Conservation (phyloP, 495 filamentous ascomycete genomes). For the Parathielavia hyrcaniae region DNA sequence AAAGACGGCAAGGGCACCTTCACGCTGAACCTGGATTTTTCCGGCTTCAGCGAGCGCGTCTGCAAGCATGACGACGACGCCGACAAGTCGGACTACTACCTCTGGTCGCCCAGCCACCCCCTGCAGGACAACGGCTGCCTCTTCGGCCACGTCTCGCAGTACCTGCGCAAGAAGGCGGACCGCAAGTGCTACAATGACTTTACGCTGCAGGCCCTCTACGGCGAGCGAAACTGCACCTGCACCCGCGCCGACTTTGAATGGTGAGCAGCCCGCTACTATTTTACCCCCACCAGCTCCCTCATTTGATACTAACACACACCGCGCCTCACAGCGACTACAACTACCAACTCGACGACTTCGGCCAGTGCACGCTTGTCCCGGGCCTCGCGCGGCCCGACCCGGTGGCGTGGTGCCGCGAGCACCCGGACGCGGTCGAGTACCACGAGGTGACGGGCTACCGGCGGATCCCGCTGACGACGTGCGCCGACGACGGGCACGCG, state of each 20-base stretch:
- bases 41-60: constrained; percentile 57
- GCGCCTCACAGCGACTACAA: constrained; percentile 75
- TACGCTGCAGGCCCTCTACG: constrained; percentile 60
- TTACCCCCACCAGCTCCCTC: neutral
- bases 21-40: constrained; percentile 83
- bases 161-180: constrained; percentile 75
- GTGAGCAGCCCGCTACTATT: constrained; percentile 45
- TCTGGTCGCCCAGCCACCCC: constrained; percentile 82
- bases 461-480: constrained; percentile 84
- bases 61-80: constrained; percentile 61
- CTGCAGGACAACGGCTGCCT: constrained; percentile 68
- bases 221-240: constrained; percentile 70
- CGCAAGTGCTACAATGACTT: constrained; percentile 72
- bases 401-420: constrained; percentile 53
- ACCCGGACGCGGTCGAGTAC: constrained; percentile 64
- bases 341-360: constrained; percentile 68
- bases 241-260: constrained; percentile 87
- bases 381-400: constrained; percentile 65
- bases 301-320: constrained; percentile 3
- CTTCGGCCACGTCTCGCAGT: constrained; percentile 85
- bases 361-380: constrained; percentile 65
- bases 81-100: constrained; percentile 60
- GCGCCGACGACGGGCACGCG: constrained; percentile 57
- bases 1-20: constrained; percentile 49
- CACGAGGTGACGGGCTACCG: constrained; percentile 81